Evolutionary conservation across 2,329 filamentous ascomycete species (phyloP), one percentile per base, ranked within the genome.

Genomic region (Didymella pomorum): DNA sequence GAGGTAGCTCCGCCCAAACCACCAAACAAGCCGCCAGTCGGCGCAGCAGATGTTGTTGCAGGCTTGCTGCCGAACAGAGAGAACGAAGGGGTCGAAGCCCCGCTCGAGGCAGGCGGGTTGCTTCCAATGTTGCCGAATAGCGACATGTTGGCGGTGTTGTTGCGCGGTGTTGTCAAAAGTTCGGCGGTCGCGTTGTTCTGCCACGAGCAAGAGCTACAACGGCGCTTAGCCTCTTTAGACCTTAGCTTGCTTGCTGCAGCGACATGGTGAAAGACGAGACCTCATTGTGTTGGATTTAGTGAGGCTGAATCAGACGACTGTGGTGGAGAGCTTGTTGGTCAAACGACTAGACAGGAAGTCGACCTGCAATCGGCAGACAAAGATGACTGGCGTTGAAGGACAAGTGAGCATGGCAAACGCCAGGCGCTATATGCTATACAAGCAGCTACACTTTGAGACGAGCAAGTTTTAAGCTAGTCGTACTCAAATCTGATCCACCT

Each of bases 71-170:
- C 69, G 61, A 77, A 76, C 47, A 74, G 61, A 35, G 68, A 58
- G 33, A 58, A 58, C 31, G 63, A 63, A 12, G 66, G 62, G 4
- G 68, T 25, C n/a, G 65, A 59, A 2, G 69, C 29, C 9, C 64
- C 71, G 52, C 64, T 68, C 18, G 72, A 70, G 26, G 71, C 65
- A 49, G 73, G 72, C 65, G 70, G 71, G 14, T 58, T 52, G 62
- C 63, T 68, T 46, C 71, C 69, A 52, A 71, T 60, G 59, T 68
- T 68, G 41, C 69, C 68, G 65, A 77, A 76, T 21, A 76, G 68
- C 55, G 68, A 72, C 72, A 75, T 75, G 66, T 58, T 68, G 67
- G 60, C 62, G 54, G 39, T 58, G 28, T 55, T 65, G 61, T 61
- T 60, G 58, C 57, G 64, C 58, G 50, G 51, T 71, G 71, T 69